Evolutionary conservation across 176 grass and related monocot species (phyloP), one percentile per base, ranked within the genome.

Genomic region (Otatea glauca): DNA sequence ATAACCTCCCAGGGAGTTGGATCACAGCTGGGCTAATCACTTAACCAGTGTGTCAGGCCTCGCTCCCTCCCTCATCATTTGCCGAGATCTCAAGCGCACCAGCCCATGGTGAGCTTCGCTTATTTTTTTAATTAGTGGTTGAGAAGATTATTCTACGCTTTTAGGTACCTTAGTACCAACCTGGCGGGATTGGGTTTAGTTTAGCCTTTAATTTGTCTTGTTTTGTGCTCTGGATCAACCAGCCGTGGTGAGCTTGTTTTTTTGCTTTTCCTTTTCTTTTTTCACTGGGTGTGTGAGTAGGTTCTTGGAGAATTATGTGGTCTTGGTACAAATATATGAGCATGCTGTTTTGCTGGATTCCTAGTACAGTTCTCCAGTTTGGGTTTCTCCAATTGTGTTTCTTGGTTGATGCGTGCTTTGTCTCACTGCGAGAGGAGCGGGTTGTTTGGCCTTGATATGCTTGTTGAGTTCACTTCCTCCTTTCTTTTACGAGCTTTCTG

Each of bases 101-200:
- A 67, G 60, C 84, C 84, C 84, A 87, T 75, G 89, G 89, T 87
- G 80, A 87, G 88, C 60, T 60, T 44, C 34, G 74, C 79, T 38
- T 49, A 67, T 67, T 82, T 74, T 86, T 74, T 48, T 90, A 56
- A 78, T 72, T 20, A 42, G 80, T 54, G 51, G 68, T 13, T 74
- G 39, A 44, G 79, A 32, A 65, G 38, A 23, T 78, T 86, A 45
- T 69, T 43, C 53, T 42, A 43, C 18, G 66, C 79, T 50, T n/a
- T 73, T 70, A 74, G 82, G 82, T 66, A 23, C 62, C 25, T 48
- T 20, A 72, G 45, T 86, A 72, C 83, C 77, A 60, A 44, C 78
- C 39, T 82, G 84, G 38, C 7, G 39, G 72, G 77, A 39, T 69
- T 82, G 14, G 55, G 74, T 50, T 78, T 78, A 17, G 78, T 37